These are phyloP conservation scores for Raphidocelis subcapitata DNA, from an alignment of 139 green algal genomes.

Conservation along the genomic window DNA sequence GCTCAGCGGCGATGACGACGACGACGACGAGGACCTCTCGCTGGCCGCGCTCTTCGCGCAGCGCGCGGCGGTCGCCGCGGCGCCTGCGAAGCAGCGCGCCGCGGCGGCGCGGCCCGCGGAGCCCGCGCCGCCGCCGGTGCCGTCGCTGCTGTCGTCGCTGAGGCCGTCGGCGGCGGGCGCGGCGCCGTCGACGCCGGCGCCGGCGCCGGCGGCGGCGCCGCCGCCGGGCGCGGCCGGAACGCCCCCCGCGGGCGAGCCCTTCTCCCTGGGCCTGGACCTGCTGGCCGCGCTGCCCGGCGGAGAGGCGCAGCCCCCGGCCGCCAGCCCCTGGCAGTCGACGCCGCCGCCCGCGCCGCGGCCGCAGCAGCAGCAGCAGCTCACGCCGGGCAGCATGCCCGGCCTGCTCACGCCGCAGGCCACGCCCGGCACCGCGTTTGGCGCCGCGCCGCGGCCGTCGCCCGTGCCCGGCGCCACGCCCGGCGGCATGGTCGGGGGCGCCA, in stretches of 20 bases:
- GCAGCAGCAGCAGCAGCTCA: slow-evolving; percentile 1
- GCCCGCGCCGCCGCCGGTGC: neutral
- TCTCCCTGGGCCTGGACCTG: neutral
- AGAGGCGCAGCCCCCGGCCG: too few species aligned
- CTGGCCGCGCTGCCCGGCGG: neutral
- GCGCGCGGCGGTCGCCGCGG: too few species aligned
- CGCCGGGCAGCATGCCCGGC: too few species aligned
- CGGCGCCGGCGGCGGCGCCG: slow-evolving; percentile 33
- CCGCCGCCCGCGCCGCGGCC: neutral
- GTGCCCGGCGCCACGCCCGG: too few species aligned
- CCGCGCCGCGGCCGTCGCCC: too few species aligned
- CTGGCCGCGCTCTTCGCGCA: slow-evolving; percentile 59
- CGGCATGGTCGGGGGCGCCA: neutral
- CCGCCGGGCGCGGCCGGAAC: too few species aligned
- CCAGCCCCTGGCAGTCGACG: too few species aligned
- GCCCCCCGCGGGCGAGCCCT: neutral
- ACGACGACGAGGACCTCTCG: slow-evolving; percentile 59
- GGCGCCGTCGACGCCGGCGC: neutral
- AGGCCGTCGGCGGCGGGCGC: neutral
- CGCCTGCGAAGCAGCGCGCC: neutral
- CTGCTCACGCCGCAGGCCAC: too few species aligned
- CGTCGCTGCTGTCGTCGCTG: neutral
- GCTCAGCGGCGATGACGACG: slow-evolving; percentile 17
- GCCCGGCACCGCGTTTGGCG: too few species aligned
- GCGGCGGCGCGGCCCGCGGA: too few species aligned